Evolutionary conservation across 1,284 basidiomycete species (phyloP).

Genomic region (Cutaneotrichosporon mucoides): DNA sequence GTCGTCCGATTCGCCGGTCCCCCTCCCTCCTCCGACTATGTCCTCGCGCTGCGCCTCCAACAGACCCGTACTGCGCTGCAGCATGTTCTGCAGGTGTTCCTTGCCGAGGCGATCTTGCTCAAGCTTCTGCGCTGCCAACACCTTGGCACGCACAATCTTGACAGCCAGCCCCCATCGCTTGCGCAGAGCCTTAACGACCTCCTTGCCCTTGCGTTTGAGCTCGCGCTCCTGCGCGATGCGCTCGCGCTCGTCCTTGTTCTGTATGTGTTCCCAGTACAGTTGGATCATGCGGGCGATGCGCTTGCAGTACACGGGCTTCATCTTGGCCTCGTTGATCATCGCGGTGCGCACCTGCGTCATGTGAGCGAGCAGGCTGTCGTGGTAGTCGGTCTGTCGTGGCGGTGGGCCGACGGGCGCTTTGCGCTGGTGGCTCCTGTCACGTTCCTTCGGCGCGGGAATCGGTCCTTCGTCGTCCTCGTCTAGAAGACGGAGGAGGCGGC

Average conservation of each 20-base stretch:
- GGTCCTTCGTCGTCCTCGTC: conserved; percentile 49
- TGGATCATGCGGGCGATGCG: conserved; percentile 66
- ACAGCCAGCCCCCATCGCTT: conserved; percentile 82
- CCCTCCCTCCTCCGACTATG: conserved; percentile 52
- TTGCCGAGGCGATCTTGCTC: conserved; percentile 68
- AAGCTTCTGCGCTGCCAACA: conserved; percentile 56
- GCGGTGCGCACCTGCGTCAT: conserved; percentile 48
- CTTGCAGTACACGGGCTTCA: conserved; percentile 45
- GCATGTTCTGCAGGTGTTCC: conserved; percentile 82
- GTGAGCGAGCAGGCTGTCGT: conserved; percentile 48
- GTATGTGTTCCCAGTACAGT: conserved; percentile 70
- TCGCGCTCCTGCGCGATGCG: conserved; percentile 65
- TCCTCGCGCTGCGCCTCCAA: conserved; percentile 77
- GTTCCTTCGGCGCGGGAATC: conserved; percentile 1
- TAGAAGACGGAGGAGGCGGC: conserved; percentile 42
- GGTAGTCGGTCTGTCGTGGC: conserved; percentile 40
- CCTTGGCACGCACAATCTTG: conserved; percentile 69
- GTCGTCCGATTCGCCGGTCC: conserved; percentile 23
- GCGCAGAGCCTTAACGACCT: conserved; percentile 59
- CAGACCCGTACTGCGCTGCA: conserved; percentile 83
- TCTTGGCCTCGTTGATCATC: conserved; percentile 45
- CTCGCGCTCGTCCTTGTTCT: conserved; percentile 61
- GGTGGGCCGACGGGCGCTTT: conserved; percentile 21
- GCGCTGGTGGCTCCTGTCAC: conserved; percentile 15
- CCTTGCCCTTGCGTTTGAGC: conserved; percentile 64